Base-by-base conservation (phyloP, 2,329 filamentous ascomycete genomes). In the Nothomitra cinnamomea region DNA sequence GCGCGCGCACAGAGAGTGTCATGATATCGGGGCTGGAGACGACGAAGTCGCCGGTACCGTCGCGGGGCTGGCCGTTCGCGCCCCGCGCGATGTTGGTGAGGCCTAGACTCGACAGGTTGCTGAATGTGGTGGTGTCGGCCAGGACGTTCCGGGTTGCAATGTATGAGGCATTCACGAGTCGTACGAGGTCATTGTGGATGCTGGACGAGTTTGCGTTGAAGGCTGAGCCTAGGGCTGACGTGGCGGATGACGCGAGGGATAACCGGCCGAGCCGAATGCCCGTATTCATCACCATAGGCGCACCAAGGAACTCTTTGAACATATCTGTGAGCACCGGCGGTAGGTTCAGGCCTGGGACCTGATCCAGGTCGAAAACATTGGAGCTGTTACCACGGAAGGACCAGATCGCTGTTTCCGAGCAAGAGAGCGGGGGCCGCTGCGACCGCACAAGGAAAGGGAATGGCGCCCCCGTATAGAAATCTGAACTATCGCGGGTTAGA, bases 341-440 rank as follows among this genome's bases (percentile, higher is more conserved):
- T 8, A 61, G 56, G n/a, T 60, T 57, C 4, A 60, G 56, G 1
- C 57, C 55, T 2, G 57, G 55, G 6, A 62, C 58, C 49, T 57
- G 45, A n/a, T 56, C 58, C 28, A 59, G 49, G 1, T 36, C 54
- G 15, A 52, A 49, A 35, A 61, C 56, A 25, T 58, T 58, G 38
- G 54, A 60, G 49, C 56, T 61, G n/a, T 51, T 35, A 40, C 55
- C 59, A 10, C 52, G 8, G 43, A 61, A 64, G 2, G 58, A 60
- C 63, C 63, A 64, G 5, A 62, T 54, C 52, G 62, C 58, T 12
- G 58, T 54, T 55, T 64, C 54, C 62, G 61, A 8, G 62, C 21
- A 52, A 41, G 50, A 60, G 60, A 22, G 41, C 54, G 17, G 53
- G 47, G 8, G 28, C 53, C 6, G 28, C 10, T 10, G 28, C 28